Percentiles rank a stretch among this genome's conserved stretches.
Conservation (phyloP, 176 grass and related monocot species). For the Avena atlantica region DNA sequence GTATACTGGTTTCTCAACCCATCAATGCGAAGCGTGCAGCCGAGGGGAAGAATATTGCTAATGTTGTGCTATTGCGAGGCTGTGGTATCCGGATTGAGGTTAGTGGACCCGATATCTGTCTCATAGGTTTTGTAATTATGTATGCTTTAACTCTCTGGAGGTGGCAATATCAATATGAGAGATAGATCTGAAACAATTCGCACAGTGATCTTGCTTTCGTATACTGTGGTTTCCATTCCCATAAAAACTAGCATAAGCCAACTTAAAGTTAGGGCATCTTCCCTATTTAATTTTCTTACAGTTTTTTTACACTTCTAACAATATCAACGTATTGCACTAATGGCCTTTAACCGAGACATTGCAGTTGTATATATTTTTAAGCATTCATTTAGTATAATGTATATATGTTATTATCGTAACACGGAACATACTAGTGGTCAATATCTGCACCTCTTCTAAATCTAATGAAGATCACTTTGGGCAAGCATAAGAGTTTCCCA, state of each 20-base stretch:
- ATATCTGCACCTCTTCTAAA: constrained; percentile 4
- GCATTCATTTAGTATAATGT: not conserved
- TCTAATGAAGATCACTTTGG: not conserved
- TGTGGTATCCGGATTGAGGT: constrained; percentile 98
- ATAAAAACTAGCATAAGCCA: constrained; percentile 1
- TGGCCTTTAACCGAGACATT: not conserved
- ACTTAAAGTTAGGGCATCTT: constrained; percentile 13
- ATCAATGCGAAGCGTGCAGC: constrained; percentile 73
- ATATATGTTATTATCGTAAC: not conserved
- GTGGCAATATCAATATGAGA: constrained; percentile 6
- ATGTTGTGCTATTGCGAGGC: constrained; percentile 81
- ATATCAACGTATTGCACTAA: not conserved
- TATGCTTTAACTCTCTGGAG: not conserved
- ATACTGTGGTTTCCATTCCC: not conserved
- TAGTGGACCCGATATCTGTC: constrained; percentile 37
- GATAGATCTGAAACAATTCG: not conserved
- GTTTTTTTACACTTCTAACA: not conserved
- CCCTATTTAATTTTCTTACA: not conserved
- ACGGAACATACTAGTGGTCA: constrained; percentile 22
- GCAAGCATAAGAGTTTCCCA: not conserved
- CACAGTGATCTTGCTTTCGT: not conserved
- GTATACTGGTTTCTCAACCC: constrained; percentile 75
- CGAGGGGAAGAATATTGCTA: constrained; percentile 86
- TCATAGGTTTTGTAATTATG: not conserved
- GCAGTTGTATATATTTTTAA: not conserved